These are phyloP conservation scores for Mucor plumbeus DNA, from an alignment of 371 early-diverging fungal genomes.

Conservation along the genomic window DNA sequence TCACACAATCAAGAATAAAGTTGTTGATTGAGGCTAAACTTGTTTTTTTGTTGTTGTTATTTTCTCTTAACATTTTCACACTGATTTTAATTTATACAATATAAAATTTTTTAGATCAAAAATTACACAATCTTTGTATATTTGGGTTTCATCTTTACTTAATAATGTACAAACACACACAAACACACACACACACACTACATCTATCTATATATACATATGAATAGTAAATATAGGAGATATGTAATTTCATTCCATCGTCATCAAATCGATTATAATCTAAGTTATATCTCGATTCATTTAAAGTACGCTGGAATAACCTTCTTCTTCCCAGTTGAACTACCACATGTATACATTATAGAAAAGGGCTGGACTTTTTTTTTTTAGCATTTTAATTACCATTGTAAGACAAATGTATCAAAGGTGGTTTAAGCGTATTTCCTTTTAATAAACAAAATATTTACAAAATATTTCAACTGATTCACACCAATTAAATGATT, in stretches of 20 bases:
- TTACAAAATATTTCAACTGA: background rate
- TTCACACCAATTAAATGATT: background rate
- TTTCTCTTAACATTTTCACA: background rate
- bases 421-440: constrained; percentile 12
- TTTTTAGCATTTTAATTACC: background rate
- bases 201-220: background rate
- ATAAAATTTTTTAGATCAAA: background rate
- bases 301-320: constrained; percentile 1
- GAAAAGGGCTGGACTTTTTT: constrained; percentile 6
- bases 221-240: background rate
- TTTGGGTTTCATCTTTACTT: constrained; percentile 1
- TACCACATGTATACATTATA: background rate
- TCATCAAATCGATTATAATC: background rate
- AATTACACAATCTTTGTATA: background rate
- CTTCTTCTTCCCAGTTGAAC: background rate
- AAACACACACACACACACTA: background rate
- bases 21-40: background rate
- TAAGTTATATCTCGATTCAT: constrained; percentile 1
- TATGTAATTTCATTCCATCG: background rate
- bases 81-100: background rate
- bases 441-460: background rate
- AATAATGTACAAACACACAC: background rate
- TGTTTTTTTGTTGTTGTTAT: background rate
- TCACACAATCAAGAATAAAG: background rate
- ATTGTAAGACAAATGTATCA: constrained; percentile 1